Evolutionary conservation across 768 basidiomycete species (phyloP), one percentile per base, ranked within the genome.

Genomic region (Psilocybe cyanescens): DNA sequence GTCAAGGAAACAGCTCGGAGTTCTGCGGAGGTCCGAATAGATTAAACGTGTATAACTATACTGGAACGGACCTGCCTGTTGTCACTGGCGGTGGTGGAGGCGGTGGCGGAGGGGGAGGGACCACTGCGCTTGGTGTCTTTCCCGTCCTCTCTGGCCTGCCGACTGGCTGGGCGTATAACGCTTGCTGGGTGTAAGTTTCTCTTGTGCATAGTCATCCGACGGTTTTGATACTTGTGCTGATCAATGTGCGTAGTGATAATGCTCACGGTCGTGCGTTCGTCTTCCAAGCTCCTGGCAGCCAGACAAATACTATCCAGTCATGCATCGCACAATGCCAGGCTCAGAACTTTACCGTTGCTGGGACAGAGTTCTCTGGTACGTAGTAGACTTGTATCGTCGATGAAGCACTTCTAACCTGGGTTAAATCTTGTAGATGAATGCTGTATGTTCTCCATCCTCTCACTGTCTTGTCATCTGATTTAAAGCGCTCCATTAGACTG

Each of bases 21-120:
- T 86, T 86, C 61, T 93, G 91, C 64, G 91, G 91, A 19, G 91
- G 91, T 35, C 87, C 90, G 0, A 80, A 88, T 67, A 76, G 83
- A 47, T 76, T 92, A 19, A 88, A 83, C 56, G 72, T 87, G 2
- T 92, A 89, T 72, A 89, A 90, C 70, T 90, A 83, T 64, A 91
- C 89, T 44, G 88, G 87, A 0, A 83, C 80, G 0, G 72, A 75
- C 58, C 76, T 86, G 24, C 81, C 85, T 17, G 72, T 69, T 16
- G 71, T 68, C 7, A 78, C 77, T 11, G 78, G 75, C 1, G 76
- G 75, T 2, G 76, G 76, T 8, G 78, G 76, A 5, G 76, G 73
- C 6, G 72, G 70, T 4, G 75, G 73, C 0, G 75, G 72, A 70
- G 8, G 68, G 57, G 78, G 76, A 1, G 76, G 74, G 1, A 75